phyloP scores from a whole-genome alignment of 2,329 filamentous ascomycete genomes.

The Aspergillus bombycis region DNA sequence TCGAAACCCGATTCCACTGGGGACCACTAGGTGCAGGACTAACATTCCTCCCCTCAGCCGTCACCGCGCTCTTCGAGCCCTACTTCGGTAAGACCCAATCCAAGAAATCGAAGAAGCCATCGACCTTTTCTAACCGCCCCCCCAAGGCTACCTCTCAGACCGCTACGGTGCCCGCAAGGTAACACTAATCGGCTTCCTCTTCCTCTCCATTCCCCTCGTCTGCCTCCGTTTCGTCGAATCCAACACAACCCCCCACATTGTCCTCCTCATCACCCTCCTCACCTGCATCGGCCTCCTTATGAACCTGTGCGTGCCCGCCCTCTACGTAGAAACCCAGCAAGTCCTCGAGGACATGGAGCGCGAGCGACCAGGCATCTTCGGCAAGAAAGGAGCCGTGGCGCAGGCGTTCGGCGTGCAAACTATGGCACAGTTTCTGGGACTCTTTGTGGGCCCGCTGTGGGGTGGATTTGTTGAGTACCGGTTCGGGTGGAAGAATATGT shows the following conservation, averaged over 20 bases:
- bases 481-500: slow-evolving; percentile 38
- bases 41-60: slow-evolving; percentile 61
- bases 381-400: slow-evolving; percentile 57
- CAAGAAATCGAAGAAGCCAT: background rate
- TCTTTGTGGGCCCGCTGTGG: slow-evolving; percentile 63
- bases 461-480: slow-evolving; percentile 49
- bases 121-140: background rate
- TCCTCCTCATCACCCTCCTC: slow-evolving; percentile 66
- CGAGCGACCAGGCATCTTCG: slow-evolving; percentile 69
- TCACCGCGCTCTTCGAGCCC: slow-evolving; percentile 66
- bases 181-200: slow-evolving; percentile 57
- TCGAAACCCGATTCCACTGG: slow-evolving; percentile 59
- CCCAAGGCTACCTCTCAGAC: slow-evolving; percentile 44
- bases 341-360: slow-evolving; percentile 58
- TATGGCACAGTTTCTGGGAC: slow-evolving; percentile 63
- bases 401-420: slow-evolving; percentile 68
- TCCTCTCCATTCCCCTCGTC: slow-evolving; percentile 63
- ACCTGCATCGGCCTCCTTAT: slow-evolving; percentile 62
- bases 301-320: slow-evolving; percentile 62
- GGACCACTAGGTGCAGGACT: slow-evolving; percentile 60
- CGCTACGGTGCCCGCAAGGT: slow-evolving; percentile 66
- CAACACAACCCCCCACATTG: slow-evolving; percentile 63
- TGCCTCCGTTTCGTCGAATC: slow-evolving; percentile 65
- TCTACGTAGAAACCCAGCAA: slow-evolving; percentile 72
- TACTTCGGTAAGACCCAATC: slow-evolving; percentile 45